A percentile compares a stretch with the other conserved stretches of the same genome.
These are phyloP conservation scores for Colletotrichum paranaense DNA, from an alignment of 2,329 filamentous ascomycete species.

Conservation along the genomic window DNA sequence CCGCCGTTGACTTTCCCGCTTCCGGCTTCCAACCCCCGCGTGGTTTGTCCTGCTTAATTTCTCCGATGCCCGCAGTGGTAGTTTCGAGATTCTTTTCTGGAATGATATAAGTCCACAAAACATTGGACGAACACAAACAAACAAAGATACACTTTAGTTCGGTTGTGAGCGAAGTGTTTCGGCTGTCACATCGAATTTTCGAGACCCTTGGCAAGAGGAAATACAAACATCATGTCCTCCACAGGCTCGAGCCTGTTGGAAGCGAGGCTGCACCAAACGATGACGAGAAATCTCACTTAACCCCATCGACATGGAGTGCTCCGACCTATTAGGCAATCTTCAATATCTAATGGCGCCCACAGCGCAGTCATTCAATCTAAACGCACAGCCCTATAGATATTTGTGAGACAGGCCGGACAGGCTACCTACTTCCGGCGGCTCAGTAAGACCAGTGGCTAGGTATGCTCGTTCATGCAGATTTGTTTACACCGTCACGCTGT, in stretches of 20 bases:
- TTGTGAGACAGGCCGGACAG: background rate
- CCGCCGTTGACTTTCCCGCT: background rate
- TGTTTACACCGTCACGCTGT: background rate
- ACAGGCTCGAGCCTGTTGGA: background rate
- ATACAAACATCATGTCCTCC: no score
- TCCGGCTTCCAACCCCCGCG: background rate
- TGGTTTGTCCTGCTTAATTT: background rate
- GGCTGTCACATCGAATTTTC: background rate
- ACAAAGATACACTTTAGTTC: background rate
- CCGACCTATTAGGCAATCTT: no score
- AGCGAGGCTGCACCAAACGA: background rate
- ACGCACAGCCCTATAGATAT: background rate
- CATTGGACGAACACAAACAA: background rate
- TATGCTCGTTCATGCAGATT: background rate
- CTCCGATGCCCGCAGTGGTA: background rate
- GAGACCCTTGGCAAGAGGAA: background rate
- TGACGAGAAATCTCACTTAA: background rate
- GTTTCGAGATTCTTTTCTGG: background rate
- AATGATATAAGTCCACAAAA: background rate
- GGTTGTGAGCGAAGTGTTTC: background rate
- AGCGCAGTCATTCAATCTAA: background rate
- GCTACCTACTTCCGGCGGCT: no score
- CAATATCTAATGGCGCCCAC: background rate
- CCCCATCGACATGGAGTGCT: no score
- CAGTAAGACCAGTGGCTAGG: background rate